Base-by-base conservation (phyloP, 345 rosid species). In the Geranium rotundifolium region DNA sequence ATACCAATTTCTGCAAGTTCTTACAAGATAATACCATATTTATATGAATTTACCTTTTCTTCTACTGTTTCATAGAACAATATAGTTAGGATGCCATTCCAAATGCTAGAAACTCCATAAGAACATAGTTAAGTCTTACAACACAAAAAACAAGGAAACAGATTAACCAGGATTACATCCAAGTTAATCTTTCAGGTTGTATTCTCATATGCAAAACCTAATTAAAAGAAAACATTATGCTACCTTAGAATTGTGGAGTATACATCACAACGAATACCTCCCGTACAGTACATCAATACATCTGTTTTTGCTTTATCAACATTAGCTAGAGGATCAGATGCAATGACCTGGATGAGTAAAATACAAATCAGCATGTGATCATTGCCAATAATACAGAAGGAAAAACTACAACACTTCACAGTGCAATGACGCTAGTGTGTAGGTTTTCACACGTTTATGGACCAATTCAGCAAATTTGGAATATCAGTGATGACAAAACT, bases 251-350 rank as follows among this genome's bases (percentile, higher is more conserved):
- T 82, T 34, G 91, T 79, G 63, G 98, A 92, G 75, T 85, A 92
- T 67, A 92, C 93, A 67, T 92, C 96, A 30, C 98, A 89, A n/a
- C 93, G 96, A 52, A 89, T 89, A 58, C 98, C 98, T 17, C 98
- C 96, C 1, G 98, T 92, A 63, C 98, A 89, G 59, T 92, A 92
- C 96, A 92, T 92, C 66, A 89, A 70, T 63, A 92, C 69, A 67
- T 87, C 79, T 63, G 89, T 80, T 37, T 82, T 82, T 27, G 84
- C 88, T 78, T 84, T 85, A 69, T 92, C 82, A 66, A 77, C 84
- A 62, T 80, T 71, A 62, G 83, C 79, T 70, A 92, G 75, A 69
- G 90, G 95, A 78, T 92, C 95, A 23, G 79, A 79, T 71, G 77
- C 66, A 66, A 72, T 50, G 58, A 66, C 84, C 98, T 89, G 78